Evolutionary conservation across 148 eudicot genomes (phyloP), one percentile per base, ranked within the genome.

Genomic region (Silene latifolia): DNA sequence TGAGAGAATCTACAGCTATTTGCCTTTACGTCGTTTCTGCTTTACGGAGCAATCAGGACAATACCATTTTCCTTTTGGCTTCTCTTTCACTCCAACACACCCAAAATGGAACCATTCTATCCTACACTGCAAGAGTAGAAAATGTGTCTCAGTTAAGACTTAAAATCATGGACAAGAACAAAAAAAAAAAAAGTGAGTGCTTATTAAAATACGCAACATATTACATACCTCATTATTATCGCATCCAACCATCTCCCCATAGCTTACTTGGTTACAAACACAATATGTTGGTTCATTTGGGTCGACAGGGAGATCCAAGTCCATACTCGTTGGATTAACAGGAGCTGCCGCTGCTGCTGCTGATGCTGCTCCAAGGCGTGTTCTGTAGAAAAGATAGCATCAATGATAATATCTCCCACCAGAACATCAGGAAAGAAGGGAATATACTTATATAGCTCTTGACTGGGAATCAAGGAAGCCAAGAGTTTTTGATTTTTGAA

Each of bases 241-340:
- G 64, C 98, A 94, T 20, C 92, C 98, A 58, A 94, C 93, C 98
- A 94, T 94, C 87, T 94, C 98, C 9, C 98, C 98, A 25, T 82
- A 94, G 90, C 98, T 94, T 58, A 94, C 98, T 94, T 91, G 97
- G 82, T 94, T 94, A 88, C 98, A 94, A 67, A 88, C 67, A 83
- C 98, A 94, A 74, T 94, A 94, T 19, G 98, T 94, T 53, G 98
- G 98, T 83, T 94, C 98, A 71, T 94, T 94, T n/a, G 98, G 98
- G 84, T 94, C 98, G 74, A 94, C 97, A 24, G 98, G 98, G 32
- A 94, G 77, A 83, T 94, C 98, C 79, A 94, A 82, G 80, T 94
- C 98, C 97, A 94, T 87, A 62, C 90, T 92, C 17, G 89, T 80
- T 61, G 92, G 89, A 78, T 88, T 89, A 68, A 78, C 83, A 72